Percentiles rank a stretch among this genome's conserved stretches.
These are phyloP conservation scores for Aureobasidium lini DNA, from an alignment of 2,329 filamentous ascomycete genomes.

Conservation along the genomic window DNA sequence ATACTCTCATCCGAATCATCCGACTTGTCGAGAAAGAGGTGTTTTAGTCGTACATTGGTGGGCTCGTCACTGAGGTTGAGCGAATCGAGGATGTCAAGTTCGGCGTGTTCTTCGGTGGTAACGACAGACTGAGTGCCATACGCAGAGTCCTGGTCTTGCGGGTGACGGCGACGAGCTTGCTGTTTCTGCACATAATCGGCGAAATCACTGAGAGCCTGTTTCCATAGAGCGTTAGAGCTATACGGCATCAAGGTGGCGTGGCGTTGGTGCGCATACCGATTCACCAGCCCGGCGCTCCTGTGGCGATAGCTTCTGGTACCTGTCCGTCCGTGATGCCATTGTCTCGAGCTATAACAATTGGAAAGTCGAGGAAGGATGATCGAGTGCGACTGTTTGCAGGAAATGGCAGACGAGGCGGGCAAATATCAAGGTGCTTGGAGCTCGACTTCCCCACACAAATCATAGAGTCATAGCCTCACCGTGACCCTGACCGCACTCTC, in stretches of 20 bases:
- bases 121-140: constrained; percentile 24
- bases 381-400: neutral
- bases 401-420: neutral
- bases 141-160: constrained; percentile 24
- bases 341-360: neutral
- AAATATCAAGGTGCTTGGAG: constrained; percentile 6
- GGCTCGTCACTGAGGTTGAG: constrained; percentile 65
- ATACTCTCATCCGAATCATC: constrained; percentile 52
- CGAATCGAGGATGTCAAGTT: constrained; percentile 82
- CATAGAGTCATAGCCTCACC: neutral
- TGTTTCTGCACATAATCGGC: constrained; percentile 96
- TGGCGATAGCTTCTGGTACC: constrained; percentile 46
- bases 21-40: constrained; percentile 59
- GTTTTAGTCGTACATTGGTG: constrained; percentile 61
- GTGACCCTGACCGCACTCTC: neutral
- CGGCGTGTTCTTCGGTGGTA: constrained; percentile 63
- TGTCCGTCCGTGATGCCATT: constrained; percentile 28
- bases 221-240: neutral
- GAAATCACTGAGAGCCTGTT: constrained; percentile 81
- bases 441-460: neutral
- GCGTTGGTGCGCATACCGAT: constrained; percentile 49
- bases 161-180: constrained; percentile 58
- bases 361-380: neutral
- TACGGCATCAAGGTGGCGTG: neutral
- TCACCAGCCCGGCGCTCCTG: constrained; percentile 83